Percentiles rank a stretch among this genome's conserved stretches.
These are phyloP conservation scores for Malassezia yamatoensis DNA, from an alignment of 1,284 basidiomycete species.

Conservation along the genomic window DNA sequence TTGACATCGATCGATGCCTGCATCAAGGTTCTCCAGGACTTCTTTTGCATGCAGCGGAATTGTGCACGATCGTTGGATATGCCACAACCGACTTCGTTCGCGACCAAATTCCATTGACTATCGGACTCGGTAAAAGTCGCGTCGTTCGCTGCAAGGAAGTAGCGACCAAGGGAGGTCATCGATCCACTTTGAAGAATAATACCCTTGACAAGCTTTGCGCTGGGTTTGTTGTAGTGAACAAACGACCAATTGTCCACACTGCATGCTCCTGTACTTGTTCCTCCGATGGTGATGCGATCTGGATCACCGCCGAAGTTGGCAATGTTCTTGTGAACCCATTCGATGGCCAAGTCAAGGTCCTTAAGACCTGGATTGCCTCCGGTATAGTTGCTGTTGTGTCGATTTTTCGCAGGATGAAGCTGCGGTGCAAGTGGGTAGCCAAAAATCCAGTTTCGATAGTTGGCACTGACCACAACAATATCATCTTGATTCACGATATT, in stretches of 20 bases:
- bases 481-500: constrained; percentile 13
- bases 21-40: constrained; percentile 10
- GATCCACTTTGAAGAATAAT: constrained; percentile 15
- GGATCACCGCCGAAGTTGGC: constrained; percentile 59
- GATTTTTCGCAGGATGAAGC: background rate
- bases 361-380: constrained; percentile 30
- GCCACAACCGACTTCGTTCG: constrained; percentile 14
- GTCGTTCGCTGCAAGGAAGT: background rate
- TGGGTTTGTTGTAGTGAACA: constrained; percentile 13
- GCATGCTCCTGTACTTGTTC: constrained; percentile 70
- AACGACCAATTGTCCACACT: constrained; percentile 13
- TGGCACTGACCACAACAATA: constrained; percentile 11
- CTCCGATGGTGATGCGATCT: constrained; percentile 65
- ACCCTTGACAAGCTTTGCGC: constrained; percentile 7
- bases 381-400: constrained; percentile 1
- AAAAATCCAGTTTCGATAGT: constrained; percentile 20
- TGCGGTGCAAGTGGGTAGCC: constrained; percentile 15
- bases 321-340: constrained; percentile 55
- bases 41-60: constrained; percentile 18
- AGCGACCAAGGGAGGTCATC: constrained; percentile 15
- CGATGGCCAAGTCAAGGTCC: constrained; percentile 32
- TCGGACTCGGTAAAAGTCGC: background rate
- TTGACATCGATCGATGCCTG: constrained; percentile 6
- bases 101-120: constrained; percentile 14
- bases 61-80: constrained; percentile 3